Conservation (phyloP, 140 eudicot genomes). For the Anethum foeniculum region DNA sequence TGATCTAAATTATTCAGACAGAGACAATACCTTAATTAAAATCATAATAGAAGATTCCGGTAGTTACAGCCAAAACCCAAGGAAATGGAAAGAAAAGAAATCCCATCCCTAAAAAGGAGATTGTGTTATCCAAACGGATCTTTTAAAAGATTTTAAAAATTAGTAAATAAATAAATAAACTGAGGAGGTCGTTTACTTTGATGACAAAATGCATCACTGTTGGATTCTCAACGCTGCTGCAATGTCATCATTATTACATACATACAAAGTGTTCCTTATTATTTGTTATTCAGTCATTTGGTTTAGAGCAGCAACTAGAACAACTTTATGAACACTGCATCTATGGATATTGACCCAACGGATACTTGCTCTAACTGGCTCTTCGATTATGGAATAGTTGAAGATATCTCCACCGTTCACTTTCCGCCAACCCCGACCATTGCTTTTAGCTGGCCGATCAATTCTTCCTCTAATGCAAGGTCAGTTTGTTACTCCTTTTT, state of each 20-base stretch:
- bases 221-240: constrained; percentile 5
- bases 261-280: neutral
- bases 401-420: constrained; percentile 21
- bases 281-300: neutral
- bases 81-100: neutral
- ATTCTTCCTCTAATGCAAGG: constrained; percentile 18
- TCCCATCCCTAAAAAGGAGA: neutral
- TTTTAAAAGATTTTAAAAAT: neutral
- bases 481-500: neutral
- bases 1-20: neutral
- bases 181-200: neutral
- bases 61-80: neutral
- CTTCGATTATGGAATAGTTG: constrained; percentile 38
- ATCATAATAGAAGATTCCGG: neutral
- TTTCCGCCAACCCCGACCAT: constrained; percentile 23
- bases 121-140: neutral
- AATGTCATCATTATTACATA: neutral
- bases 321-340: neutral
- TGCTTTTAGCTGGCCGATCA: constrained; percentile 31
- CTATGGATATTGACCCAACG: neutral
- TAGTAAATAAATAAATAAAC: neutral
- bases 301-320: neutral
- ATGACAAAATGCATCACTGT: constrained; percentile 5
- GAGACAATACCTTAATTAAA: neutral
- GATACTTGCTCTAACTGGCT: constrained; percentile 27